These are phyloP conservation scores for Glonium stellatum DNA, from an alignment of 495 filamentous ascomycete species.

Conservation along the genomic window DNA sequence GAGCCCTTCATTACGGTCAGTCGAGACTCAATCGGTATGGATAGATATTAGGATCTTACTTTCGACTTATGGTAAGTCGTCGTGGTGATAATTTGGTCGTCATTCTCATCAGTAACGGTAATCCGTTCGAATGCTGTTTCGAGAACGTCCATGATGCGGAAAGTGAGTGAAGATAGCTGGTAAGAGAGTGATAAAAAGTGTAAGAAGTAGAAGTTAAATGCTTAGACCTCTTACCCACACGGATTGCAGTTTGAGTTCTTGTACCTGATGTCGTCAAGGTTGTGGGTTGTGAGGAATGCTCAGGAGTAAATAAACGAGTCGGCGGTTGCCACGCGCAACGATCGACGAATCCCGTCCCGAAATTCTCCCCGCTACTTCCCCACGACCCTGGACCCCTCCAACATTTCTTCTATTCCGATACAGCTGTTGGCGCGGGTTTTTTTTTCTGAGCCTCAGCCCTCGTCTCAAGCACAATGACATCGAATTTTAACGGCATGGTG, in stretches of 20 bases:
- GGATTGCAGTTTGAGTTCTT: too few relatives aligned
- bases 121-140: constrained; percentile 39
- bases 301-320: too few relatives aligned
- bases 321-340: too few relatives aligned
- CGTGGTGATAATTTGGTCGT: constrained; percentile 25
- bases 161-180: constrained; percentile 13
- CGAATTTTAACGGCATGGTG: constrained; percentile 2
- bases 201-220: constrained; percentile 12
- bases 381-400: too few relatives aligned
- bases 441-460: neutral
- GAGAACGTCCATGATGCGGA: constrained; percentile 31
- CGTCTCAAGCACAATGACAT: neutral
- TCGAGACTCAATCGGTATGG: constrained; percentile 10
- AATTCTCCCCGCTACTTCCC: too few relatives aligned
- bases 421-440: neutral
- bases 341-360: too few relatives aligned
- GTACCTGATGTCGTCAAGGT: too few relatives aligned
- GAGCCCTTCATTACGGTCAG: constrained; percentile 30
- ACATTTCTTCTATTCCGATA: neutral
- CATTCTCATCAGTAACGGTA: constrained; percentile 38
- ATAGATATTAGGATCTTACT: constrained; percentile 18
- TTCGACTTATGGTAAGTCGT: constrained; percentile 36
- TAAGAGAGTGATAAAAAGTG: constrained; percentile 15
- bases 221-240: neutral
- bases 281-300: too few relatives aligned